Base-by-base conservation (phyloP, 768 basidiomycete species). In the Agaricus blazei region DNA sequence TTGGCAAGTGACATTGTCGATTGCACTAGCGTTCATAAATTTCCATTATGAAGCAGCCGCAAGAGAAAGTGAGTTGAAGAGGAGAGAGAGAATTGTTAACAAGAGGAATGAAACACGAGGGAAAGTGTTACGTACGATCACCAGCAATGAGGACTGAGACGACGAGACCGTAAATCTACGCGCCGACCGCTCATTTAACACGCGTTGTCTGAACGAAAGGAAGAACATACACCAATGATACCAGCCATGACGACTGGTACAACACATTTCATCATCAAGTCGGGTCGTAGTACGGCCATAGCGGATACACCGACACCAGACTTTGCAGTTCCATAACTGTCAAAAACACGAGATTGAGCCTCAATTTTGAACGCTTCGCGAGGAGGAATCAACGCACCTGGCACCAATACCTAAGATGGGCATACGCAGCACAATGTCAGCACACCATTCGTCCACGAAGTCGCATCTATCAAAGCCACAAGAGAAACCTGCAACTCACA, bases 221-320 rank as follows among this genome's bases (percentile, higher is more conserved):
- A 49, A 58, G 41, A 41, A 85, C 93, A 62, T 63, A 98, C 96
- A 70, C 91, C 96, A 75, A 98, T 97, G 77, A 98, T 98, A 93
- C 96, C 96, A 80, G 96, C 96, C 96, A 98, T 98, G 74, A 99
- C 89, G 70, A 98, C 94, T 45, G 95, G 95, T 51, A 98, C 85
- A 61, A 90, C 87, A 83, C 90, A 95, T 79, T 88, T 93, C 90
- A 98, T 96, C 91, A 98, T 95, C 65, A 88, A 79, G 79, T 96
- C 95, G 50, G 95, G 96, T 60, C 94, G 86, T 56, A 97, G 85
- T 63, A 96, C 92, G 54, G 95, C 93, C 97, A 97, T 98, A 62
- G 97, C 95, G 54, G 93, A 89, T 62, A 97, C 93, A 65, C 93
- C 93, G 62, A 93, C 97, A 67, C 97, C 97, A 64, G 97, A 97